A percentile compares a stretch with the other conserved stretches of the same genome.
phyloP scores from a whole-genome alignment of 1,284 basidiomycete genomes.

The Exobasidium cylindrosporum region DNA sequence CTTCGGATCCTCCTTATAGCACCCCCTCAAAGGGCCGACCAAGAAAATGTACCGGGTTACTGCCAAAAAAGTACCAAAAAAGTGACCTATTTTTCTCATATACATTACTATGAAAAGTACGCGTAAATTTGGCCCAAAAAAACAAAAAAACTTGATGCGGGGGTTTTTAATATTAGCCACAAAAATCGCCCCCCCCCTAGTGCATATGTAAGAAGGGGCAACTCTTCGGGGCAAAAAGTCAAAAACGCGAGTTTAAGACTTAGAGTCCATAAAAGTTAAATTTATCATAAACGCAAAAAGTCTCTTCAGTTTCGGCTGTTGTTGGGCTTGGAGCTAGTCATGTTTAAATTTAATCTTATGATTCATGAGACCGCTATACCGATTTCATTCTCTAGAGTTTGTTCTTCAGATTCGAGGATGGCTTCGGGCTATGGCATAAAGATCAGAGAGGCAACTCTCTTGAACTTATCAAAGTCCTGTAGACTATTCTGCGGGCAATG shows the following conservation, averaged over 20 bases:
- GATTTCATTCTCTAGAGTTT: neutral
- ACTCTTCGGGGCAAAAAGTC: neutral
- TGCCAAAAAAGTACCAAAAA: neutral
- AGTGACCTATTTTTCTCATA: neutral
- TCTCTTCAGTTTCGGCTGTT: neutral
- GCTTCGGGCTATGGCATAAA: neutral
- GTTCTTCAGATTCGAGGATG: neutral
- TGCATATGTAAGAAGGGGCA: neutral
- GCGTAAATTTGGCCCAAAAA: neutral
- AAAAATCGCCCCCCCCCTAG: constrained; percentile 1
- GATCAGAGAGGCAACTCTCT: no score
- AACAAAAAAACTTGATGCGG: neutral
- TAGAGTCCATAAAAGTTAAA: neutral
- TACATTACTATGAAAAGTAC: neutral
- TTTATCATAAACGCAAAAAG: neutral
- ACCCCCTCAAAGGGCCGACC: no score
- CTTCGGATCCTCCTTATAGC: no score
- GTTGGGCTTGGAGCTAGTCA: neutral
- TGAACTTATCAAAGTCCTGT: neutral
- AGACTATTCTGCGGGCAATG: neutral
- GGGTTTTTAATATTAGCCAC: neutral
- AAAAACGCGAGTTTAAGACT: neutral
- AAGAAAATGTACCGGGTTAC: neutral
- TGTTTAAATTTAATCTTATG: neutral
- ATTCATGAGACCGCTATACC: neutral